Evolutionary conservation across 2,329 filamentous ascomycete species (phyloP).

Genomic region (Macrophomina phaseolina): DNA sequence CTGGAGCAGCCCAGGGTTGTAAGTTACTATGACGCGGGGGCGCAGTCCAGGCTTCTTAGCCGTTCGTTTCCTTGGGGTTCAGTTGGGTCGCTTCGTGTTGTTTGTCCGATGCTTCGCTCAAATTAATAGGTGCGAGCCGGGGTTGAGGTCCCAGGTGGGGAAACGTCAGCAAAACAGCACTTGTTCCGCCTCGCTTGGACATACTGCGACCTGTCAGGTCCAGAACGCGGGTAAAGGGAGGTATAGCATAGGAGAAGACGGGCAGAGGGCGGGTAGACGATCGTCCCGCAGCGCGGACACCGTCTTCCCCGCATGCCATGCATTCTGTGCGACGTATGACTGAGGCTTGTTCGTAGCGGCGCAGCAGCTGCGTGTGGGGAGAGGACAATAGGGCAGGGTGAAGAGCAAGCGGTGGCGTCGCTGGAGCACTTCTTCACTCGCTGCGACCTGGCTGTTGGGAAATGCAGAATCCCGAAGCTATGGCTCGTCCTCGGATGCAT

Average conservation of each 20-base stretch:
- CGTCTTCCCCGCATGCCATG: neutral
- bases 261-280: neutral
- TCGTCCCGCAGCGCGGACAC: neutral
- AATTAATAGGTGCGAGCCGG: too few relatives aligned
- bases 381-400: neutral
- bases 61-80: too few relatives aligned
- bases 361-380: neutral
- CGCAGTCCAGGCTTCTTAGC: neutral
- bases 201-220: too few relatives aligned
- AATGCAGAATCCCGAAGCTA: too few relatives aligned
- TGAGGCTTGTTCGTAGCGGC: neutral
- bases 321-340: neutral
- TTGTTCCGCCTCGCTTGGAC: neutral
- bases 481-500: too few relatives aligned
- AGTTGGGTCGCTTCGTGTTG: too few relatives aligned
- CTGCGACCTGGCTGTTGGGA: too few relatives aligned
- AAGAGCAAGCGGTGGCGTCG: neutral
- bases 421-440: neutral
- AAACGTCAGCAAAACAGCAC: too few relatives aligned
- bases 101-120: too few relatives aligned
- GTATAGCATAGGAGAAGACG: neutral
- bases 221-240: too few relatives aligned
- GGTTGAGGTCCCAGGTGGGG: too few relatives aligned
- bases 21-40: neutral
- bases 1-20: conserved; percentile 1